A percentile compares a stretch with the other conserved stretches of the same genome.
Conservation (phyloP, 768 basidiomycete genomes). For the Pleurotus platypus region DNA sequence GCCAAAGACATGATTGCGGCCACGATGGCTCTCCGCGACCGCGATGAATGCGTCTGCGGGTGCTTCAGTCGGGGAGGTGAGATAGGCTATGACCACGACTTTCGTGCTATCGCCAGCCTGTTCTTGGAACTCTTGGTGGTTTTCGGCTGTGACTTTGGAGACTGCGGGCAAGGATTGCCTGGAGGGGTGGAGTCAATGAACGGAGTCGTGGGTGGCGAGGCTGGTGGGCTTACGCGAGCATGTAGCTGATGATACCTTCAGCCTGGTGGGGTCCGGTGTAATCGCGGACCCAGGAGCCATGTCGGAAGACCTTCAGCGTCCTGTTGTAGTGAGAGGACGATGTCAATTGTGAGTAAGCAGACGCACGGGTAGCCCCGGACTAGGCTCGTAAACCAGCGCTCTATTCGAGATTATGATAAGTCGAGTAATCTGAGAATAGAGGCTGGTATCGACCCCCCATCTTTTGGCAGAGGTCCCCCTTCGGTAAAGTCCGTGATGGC, state of each 20-base stretch:
- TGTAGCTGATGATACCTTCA: constrained; percentile 94
- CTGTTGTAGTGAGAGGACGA: constrained; percentile 30
- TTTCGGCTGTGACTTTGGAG: constrained; percentile 69
- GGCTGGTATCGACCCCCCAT: too few species aligned
- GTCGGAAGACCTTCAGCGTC: constrained; percentile 88
- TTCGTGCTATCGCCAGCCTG: constrained; percentile 58
- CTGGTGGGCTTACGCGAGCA: constrained; percentile 78
- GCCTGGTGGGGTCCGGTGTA: constrained; percentile 90
- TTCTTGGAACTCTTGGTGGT: constrained; percentile 78
- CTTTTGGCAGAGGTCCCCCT: too few species aligned
- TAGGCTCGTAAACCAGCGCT: too few species aligned
- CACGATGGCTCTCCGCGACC: constrained; percentile 83
- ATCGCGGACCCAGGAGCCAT: constrained; percentile 65
- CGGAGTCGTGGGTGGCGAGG: background rate
- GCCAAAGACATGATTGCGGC: constrained; percentile 86
- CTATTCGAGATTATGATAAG: too few species aligned
- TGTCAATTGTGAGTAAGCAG: background rate
- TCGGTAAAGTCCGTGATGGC: too few species aligned
- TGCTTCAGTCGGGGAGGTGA: constrained; percentile 63
- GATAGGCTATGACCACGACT: constrained; percentile 85
- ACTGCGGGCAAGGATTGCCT: constrained; percentile 94
- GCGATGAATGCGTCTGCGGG: constrained; percentile 73
- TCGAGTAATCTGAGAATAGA: too few species aligned
- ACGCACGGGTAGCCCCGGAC: constrained; percentile 82
- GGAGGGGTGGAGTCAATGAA: constrained; percentile 8